phyloP scores from a whole-genome alignment of 139 green algal genomes.

The Bryopsis sp. region DNA sequence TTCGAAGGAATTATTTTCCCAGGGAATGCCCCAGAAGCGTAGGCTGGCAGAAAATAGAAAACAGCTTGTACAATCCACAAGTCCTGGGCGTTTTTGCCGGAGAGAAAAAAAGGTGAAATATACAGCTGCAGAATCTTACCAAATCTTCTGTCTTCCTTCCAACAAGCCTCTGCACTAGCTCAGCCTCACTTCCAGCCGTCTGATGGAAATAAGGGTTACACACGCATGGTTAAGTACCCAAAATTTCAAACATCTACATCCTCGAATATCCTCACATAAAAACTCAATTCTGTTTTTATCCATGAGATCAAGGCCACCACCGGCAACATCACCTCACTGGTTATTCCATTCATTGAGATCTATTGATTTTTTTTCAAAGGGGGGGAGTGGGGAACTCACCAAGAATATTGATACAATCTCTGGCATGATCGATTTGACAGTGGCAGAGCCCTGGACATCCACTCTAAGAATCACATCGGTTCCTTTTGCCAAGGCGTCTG shows the following conservation, averaged over 20 bases:
- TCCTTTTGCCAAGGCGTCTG: slow-evolving; percentile 51
- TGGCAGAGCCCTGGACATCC: slow-evolving; percentile 80
- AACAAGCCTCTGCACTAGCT: slow-evolving; percentile 69
- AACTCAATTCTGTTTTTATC: neutral
- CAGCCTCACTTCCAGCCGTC: slow-evolving; percentile 64
- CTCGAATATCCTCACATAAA: neutral
- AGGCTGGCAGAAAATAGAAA: neutral
- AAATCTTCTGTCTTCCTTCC: slow-evolving; percentile 77
- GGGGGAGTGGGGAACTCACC: slow-evolving; percentile 20
- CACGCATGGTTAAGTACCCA: neutral
- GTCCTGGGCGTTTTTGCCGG: neutral
- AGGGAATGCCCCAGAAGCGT: neutral
- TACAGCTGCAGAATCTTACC: slow-evolving; percentile 18
- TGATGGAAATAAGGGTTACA: slow-evolving; percentile 25
- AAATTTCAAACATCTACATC: neutral
- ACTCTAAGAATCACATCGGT: slow-evolving; percentile 80
- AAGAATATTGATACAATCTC: slow-evolving; percentile 80
- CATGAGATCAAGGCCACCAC: neutral
- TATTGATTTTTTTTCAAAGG: neutral
- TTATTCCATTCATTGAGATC: neutral
- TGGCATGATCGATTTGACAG: slow-evolving; percentile 65
- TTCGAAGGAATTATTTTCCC: neutral
- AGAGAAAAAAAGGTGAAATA: neutral
- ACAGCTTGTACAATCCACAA: neutral
- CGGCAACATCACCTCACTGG: neutral